phyloP scores from a whole-genome alignment of 306 rosid genomes.

The Malus sylvestris region DNA sequence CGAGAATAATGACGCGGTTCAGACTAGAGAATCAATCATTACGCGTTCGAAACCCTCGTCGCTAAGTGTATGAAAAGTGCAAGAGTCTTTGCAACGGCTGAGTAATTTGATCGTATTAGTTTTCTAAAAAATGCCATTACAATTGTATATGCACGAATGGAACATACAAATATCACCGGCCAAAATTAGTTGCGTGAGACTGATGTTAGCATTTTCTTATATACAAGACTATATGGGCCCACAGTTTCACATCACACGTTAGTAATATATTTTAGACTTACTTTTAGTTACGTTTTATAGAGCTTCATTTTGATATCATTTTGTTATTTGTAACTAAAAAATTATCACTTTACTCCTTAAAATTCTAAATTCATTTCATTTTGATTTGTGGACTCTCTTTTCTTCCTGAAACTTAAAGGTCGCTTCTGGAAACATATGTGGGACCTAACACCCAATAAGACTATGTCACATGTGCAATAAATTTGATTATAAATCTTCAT shows the following conservation, averaged over 20 bases:
- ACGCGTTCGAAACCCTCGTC: not conserved
- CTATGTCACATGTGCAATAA: too few relatives aligned
- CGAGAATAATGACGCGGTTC: not conserved
- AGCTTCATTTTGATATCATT: too few relatives aligned
- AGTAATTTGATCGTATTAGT: not conserved
- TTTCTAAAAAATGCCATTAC: not conserved
- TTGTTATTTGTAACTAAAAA: too few relatives aligned
- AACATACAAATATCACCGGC: too few relatives aligned
- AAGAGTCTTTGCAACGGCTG: not conserved
- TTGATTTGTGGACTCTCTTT: too few relatives aligned
- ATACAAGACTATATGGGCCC: not conserved
- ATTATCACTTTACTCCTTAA: rapidly evolving
- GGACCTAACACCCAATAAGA: too few relatives aligned
- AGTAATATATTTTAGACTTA: not conserved
- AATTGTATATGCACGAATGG: not conserved
- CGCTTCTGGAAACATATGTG: too few relatives aligned
- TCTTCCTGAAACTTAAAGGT: too few relatives aligned
- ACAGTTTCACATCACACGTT: not conserved
- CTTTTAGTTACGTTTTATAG: too few relatives aligned
- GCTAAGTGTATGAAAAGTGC: not conserved
- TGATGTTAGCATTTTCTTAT: not conserved
- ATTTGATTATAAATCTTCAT: too few relatives aligned
- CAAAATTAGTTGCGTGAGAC: not conserved
- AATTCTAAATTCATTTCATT: too few relatives aligned
- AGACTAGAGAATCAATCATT: too few relatives aligned